A percentile compares a stretch with the other conserved stretches of the same genome.
Evolutionary conservation across 2,329 filamentous ascomycete species (phyloP).

Genomic region (Fusarium anthophilum): DNA sequence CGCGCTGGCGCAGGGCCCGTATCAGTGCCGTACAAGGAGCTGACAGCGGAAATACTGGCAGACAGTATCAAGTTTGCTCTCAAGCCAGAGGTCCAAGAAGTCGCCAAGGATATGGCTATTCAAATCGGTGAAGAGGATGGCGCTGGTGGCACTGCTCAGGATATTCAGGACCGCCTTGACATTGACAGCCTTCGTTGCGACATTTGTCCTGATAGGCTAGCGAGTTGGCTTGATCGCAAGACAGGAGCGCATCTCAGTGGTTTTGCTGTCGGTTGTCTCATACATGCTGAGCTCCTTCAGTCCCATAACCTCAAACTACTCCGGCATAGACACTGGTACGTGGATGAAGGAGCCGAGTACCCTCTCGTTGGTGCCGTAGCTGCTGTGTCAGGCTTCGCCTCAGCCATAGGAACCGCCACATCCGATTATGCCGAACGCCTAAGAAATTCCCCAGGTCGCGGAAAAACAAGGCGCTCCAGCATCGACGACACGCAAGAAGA

Average conservation of each 20-base stretch:
- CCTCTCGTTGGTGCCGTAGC: slow-evolving; percentile 72
- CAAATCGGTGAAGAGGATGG: slow-evolving; percentile 65
- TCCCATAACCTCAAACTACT: slow-evolving; percentile 66
- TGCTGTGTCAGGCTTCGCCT: slow-evolving; percentile 71
- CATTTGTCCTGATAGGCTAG: slow-evolving; percentile 64
- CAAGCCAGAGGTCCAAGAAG: slow-evolving; percentile 55
- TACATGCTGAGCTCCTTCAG: slow-evolving; percentile 62
- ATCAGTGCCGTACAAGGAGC: slow-evolving; percentile 65
- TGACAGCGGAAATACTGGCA: slow-evolving; percentile 66
- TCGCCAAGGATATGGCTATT: slow-evolving; percentile 55
- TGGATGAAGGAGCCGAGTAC: slow-evolving; percentile 71
- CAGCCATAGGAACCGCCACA: slow-evolving; percentile 57
- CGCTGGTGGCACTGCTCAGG: slow-evolving; percentile 59
- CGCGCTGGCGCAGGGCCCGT: slow-evolving; percentile 68
- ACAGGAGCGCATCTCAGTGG: slow-evolving; percentile 67
- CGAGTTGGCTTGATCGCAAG: slow-evolving; percentile 68
- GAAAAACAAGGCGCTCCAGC: not conserved
- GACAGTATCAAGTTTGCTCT: slow-evolving; percentile 63
- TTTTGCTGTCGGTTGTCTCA: slow-evolving; percentile 67
- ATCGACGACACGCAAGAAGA: not conserved
- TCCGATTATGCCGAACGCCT: slow-evolving; percentile 30
- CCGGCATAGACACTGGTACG: slow-evolving; percentile 64
- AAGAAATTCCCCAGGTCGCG: slow-evolving; percentile 1
- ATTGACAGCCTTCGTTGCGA: slow-evolving; percentile 66
- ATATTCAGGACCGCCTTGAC: slow-evolving; percentile 65